Evolutionary conservation across 2,329 filamentous ascomycete genomes (phyloP).

Genomic region (Pseudofabraea citricarpa): DNA sequence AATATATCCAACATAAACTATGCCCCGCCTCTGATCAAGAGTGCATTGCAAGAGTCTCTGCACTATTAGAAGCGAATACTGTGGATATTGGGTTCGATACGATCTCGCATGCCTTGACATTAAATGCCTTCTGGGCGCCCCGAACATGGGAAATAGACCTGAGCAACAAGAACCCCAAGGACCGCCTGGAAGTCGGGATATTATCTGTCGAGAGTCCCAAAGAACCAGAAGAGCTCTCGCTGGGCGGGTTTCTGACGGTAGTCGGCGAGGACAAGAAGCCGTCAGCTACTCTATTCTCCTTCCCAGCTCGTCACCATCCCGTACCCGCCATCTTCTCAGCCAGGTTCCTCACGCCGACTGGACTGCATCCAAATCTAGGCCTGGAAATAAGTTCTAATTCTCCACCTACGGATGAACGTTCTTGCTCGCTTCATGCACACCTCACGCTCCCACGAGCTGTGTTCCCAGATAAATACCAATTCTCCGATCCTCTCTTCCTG

Average conservation of each 20-base stretch:
- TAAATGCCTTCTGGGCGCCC: conserved; percentile 61
- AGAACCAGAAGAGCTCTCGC: conserved; percentile 68
- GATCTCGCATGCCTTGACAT: conserved; percentile 57
- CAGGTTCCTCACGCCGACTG: conserved; percentile 64
- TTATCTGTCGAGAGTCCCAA: conserved; percentile 60
- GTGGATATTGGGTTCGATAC: conserved; percentile 77
- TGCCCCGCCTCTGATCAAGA: conserved; percentile 41
- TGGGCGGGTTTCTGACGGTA: conserved; percentile 75
- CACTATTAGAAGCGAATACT: conserved; percentile 50
- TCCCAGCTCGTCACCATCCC: conserved; percentile 72
- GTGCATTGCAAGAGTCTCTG: conserved; percentile 45
- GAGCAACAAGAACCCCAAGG: conserved; percentile 27
- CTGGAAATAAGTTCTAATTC: conserved; percentile 54
- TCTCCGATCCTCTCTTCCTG: conserved; percentile 72
- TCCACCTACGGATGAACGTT: conserved; percentile 46
- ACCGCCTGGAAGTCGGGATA: conserved; percentile 76
- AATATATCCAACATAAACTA: conserved; percentile 45
- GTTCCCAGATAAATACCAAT: conserved; percentile 85
- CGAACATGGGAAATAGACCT: conserved; percentile 17
- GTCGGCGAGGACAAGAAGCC: conserved; percentile 70
- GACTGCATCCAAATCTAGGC: conserved; percentile 77
- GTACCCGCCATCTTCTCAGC: conserved; percentile 52
- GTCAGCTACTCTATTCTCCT: conserved; percentile 75
- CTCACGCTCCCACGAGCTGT: conserved; percentile 75
- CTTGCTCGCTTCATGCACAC: conserved; percentile 73